These are phyloP conservation scores for Microbotryomycetes sp. DNA, from an alignment of 1,284 basidiomycete species.

Conservation along the genomic window DNA sequence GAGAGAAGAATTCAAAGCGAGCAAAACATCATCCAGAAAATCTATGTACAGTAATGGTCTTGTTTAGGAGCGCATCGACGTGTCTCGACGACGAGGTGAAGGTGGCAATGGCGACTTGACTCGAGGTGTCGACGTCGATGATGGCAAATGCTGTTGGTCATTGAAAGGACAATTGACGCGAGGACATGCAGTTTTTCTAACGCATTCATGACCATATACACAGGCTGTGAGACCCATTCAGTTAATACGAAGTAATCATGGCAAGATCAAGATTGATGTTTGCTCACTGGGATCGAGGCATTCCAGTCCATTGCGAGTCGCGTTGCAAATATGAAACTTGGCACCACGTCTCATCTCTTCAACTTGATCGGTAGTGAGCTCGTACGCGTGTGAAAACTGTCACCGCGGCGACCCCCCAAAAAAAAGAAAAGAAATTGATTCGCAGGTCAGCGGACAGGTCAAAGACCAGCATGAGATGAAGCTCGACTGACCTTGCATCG, in stretches of 20 bases:
- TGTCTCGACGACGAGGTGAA: too few relatives aligned
- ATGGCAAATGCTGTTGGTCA: conserved; percentile 5
- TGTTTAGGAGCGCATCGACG: too few relatives aligned
- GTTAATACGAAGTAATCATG: background rate
- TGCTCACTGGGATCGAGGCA: conserved; percentile 18
- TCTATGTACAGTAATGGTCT: too few relatives aligned
- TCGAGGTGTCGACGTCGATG: too few relatives aligned
- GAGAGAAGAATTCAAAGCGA: too few relatives aligned
- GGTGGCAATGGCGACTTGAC: too few relatives aligned
- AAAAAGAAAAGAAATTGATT: background rate
- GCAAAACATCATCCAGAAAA: too few relatives aligned
- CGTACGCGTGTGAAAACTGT: conserved; percentile 25
- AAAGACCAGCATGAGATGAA: background rate
- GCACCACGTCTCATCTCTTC: conserved; percentile 24
- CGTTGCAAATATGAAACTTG: conserved; percentile 27
- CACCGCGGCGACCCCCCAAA: conserved; percentile 15
- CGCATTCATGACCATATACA: conserved; percentile 23
- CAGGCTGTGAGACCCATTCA: background rate
- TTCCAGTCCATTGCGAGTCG: conserved; percentile 16
- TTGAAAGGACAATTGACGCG: conserved; percentile 21
- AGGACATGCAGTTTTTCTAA: conserved; percentile 14
- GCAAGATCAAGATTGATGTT: background rate
- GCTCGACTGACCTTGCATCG: background rate
- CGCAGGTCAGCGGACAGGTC: background rate
- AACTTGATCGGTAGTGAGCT: conserved; percentile 14